These are phyloP conservation scores for Taphrina sp. DNA, from an alignment of 1,139 yeast genomes.

Conservation along the genomic window DNA sequence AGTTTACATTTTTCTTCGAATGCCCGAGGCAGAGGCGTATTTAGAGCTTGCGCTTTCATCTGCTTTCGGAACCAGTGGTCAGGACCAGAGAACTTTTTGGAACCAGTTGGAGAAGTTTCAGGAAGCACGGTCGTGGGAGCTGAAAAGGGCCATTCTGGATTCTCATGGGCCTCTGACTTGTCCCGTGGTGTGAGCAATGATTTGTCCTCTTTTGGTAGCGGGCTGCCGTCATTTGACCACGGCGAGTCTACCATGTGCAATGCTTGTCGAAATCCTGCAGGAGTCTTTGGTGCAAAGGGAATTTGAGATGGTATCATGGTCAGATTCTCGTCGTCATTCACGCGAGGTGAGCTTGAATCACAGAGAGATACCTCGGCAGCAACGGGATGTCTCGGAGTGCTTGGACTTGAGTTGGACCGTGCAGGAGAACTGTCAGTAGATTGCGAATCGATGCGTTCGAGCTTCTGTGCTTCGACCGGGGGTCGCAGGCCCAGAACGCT, in stretches of 20 bases:
- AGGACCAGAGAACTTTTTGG: slow-evolving; percentile 19
- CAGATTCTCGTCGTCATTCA: slow-evolving; percentile 3
- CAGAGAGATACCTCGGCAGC: not conserved
- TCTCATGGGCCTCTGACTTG: too few species aligned
- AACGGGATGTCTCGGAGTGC: slow-evolving; percentile 5
- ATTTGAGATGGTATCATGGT: slow-evolving; percentile 1
- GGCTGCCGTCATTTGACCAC: slow-evolving; percentile 6
- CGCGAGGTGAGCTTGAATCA: not conserved
- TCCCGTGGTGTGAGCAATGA: too few species aligned
- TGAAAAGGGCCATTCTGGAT: too few species aligned
- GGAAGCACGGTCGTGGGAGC: not conserved
- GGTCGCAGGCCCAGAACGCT: slow-evolving; percentile 34
- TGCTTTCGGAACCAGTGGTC: slow-evolving; percentile 32
- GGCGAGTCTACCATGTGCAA: slow-evolving; percentile 18
- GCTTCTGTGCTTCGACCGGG: not conserved
- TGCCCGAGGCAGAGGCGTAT: slow-evolving; percentile 28
- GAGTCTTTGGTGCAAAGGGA: slow-evolving; percentile 22
- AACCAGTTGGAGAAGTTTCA: not conserved
- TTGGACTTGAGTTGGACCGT: not conserved
- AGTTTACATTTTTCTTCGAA: slow-evolving; percentile 21
- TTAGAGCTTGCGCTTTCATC: slow-evolving; percentile 21
- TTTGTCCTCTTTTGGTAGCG: not conserved
- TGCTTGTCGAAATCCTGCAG: slow-evolving; percentile 20
- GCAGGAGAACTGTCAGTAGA: slow-evolving; percentile 1
- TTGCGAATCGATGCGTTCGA: not conserved